Conservation (phyloP, 2,329 filamentous ascomycete genomes). For the Diaporthe citrichinensis region DNA sequence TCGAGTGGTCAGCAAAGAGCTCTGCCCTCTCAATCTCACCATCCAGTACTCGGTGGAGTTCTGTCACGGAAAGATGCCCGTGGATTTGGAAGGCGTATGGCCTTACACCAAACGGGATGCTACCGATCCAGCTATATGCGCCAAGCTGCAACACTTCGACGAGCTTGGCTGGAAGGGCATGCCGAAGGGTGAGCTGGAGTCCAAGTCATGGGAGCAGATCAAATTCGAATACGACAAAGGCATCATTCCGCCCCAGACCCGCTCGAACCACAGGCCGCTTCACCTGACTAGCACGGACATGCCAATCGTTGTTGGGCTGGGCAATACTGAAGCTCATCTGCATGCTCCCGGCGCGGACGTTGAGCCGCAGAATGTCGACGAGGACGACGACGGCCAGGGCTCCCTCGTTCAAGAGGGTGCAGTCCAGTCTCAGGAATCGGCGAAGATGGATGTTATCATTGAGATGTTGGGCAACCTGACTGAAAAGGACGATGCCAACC, state of each 20-base stretch:
- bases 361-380: not conserved
- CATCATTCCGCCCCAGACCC: not conserved
- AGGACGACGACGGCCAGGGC: not conserved
- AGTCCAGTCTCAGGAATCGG: not conserved
- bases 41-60: not conserved
- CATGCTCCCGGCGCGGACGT: not conserved
- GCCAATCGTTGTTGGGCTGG: not conserved
- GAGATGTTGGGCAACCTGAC: not conserved
- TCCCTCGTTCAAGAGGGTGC: not conserved
- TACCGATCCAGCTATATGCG: rapidly evolving
- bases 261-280: rapidly evolving
- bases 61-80: not conserved
- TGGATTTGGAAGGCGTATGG: not conserved
- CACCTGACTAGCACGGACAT: not conserved
- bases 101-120: constrained; percentile 13
- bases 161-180: not conserved
- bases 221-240: not conserved
- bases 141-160: not conserved
- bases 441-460: not conserved
- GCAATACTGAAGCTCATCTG: not conserved
- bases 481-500: not conserved
- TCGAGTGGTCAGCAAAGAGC: not conserved
- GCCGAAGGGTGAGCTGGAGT: not conserved
- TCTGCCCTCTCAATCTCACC: not conserved
- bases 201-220: constrained; percentile 6